These are phyloP conservation scores for Aplosporella prunicola DNA, from an alignment of 2,329 filamentous ascomycete genomes.

Conservation along the genomic window DNA sequence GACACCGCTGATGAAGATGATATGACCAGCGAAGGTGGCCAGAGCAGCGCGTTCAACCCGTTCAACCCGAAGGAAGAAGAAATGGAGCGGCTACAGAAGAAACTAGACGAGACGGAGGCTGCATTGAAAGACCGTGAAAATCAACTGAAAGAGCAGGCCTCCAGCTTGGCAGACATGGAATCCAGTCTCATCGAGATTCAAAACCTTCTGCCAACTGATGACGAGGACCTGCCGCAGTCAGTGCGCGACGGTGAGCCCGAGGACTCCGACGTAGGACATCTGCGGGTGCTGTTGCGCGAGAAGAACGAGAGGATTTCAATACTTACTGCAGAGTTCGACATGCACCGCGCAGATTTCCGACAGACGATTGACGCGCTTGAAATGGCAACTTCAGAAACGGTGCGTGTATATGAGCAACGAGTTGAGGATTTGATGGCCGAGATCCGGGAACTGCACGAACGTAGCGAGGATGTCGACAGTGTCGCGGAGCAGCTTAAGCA, in stretches of 20 bases:
- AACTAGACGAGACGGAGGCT: no score
- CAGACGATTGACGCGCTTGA: conserved; percentile 96
- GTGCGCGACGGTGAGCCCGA: conserved; percentile 37
- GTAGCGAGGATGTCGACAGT: conserved; percentile 80
- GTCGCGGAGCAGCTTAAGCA: conserved; percentile 90
- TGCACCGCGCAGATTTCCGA: conserved; percentile 87
- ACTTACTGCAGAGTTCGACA: conserved; percentile 89
- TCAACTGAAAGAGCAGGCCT: conserved; percentile 80
- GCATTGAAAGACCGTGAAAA: conserved; percentile 76
- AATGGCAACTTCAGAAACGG: conserved; percentile 88
- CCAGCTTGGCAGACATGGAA: conserved; percentile 82
- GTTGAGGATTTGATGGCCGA: conserved; percentile 80
- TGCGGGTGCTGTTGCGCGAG: conserved; percentile 76
- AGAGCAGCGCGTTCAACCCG: conserved; percentile 17
- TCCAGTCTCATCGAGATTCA: conserved; percentile 74
- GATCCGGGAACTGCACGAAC: conserved; percentile 69
- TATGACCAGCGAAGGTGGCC: conserved; percentile 18
- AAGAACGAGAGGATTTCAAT: conserved; percentile 95
- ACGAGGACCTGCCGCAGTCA: conserved; percentile 41
- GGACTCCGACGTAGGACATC: conserved; percentile 58
- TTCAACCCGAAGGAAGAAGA: conserved; percentile 3
- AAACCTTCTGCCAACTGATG: conserved; percentile 51
- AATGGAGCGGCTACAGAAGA: conserved; percentile 7
- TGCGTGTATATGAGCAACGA: conserved; percentile 89
- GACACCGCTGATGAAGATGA: conserved; percentile 32